These are phyloP conservation scores for Rickenella mellea DNA, from an alignment of 768 basidiomycete genomes.

Conservation along the genomic window DNA sequence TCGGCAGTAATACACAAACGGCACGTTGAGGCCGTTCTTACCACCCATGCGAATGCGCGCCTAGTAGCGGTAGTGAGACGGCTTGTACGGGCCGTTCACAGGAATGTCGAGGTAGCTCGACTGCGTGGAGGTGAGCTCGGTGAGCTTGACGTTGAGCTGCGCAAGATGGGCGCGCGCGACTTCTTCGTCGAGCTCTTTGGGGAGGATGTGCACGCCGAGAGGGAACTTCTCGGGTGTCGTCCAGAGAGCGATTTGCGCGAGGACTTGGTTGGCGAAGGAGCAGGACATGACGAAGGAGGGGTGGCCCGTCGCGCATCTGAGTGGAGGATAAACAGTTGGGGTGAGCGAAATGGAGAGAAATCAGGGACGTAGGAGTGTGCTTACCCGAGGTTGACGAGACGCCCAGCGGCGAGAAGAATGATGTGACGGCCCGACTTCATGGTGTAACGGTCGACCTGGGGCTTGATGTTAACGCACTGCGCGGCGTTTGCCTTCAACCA, in stretches of 20 bases:
- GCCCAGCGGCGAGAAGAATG: constrained; percentile 96
- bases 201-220: constrained; percentile 96
- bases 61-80: constrained; percentile 60
- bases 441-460: constrained; percentile 97
- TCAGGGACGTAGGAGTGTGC: constrained; percentile 12
- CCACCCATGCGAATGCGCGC: constrained; percentile 6
- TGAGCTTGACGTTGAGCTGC: constrained; percentile 91
- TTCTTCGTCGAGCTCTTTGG: constrained; percentile 98
- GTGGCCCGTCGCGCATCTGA: constrained; percentile 91
- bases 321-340: constrained; percentile 6
- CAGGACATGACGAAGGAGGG: constrained; percentile 99
- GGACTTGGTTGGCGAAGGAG: constrained; percentile 97
- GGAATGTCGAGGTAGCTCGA: constrained; percentile 90
- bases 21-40: constrained; percentile 10
- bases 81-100: constrained; percentile 70
- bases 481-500: constrained; percentile 95
- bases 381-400: constrained; percentile 96
- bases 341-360: not conserved
- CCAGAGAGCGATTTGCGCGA: constrained; percentile 98
- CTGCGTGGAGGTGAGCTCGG: constrained; percentile 61
- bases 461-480: constrained; percentile 84
- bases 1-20: not conserved
- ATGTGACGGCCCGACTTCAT: constrained; percentile 89
- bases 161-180: constrained; percentile 93
- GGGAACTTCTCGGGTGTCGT: constrained; percentile 87